Conservation (phyloP, 495 filamentous ascomycete genomes). For the Tuber aestivum region DNA sequence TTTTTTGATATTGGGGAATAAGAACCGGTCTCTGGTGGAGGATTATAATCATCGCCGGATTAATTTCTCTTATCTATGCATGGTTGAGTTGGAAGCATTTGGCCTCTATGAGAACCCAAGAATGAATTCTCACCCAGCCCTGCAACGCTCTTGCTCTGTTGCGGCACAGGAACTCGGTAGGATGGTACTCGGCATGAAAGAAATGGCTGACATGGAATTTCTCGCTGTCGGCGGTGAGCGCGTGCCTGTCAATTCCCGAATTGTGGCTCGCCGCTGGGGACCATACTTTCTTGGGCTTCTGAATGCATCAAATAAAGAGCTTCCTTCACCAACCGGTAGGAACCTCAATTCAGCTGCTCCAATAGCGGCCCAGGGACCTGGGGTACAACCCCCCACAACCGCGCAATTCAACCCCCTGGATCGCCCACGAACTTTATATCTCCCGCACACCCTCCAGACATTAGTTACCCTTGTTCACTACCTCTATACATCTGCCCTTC, state of each 20-base stretch:
- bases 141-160: constrained; percentile 49
- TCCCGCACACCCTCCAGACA: constrained; percentile 86
- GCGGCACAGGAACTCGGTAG: constrained; percentile 81
- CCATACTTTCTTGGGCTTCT: constrained; percentile 90
- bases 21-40: constrained; percentile 87
- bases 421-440: constrained; percentile 78
- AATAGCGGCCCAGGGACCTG: constrained; percentile 29
- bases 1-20: constrained; percentile 90
- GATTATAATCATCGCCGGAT: constrained; percentile 97
- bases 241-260: constrained; percentile 84
- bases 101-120: constrained; percentile 88
- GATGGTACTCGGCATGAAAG: constrained; percentile 66
- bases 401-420: constrained; percentile 39
- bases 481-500: constrained; percentile 85
- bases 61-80: constrained; percentile 92
- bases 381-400: constrained; percentile 59
- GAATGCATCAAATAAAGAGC: constrained; percentile 44
- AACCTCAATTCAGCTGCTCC: constrained; percentile 41
- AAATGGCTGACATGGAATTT: constrained; percentile 96
- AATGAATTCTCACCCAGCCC: constrained; percentile 33
- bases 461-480: constrained; percentile 82
- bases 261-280: constrained; percentile 84
- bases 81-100: constrained; percentile 95
- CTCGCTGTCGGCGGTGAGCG: constrained; percentile 82
- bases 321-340: constrained; percentile 40